A percentile compares a stretch with the other conserved stretches of the same genome.
These are phyloP conservation scores for Guyanaporus albipodus DNA, from an alignment of 768 basidiomycete species.

Conservation along the genomic window DNA sequence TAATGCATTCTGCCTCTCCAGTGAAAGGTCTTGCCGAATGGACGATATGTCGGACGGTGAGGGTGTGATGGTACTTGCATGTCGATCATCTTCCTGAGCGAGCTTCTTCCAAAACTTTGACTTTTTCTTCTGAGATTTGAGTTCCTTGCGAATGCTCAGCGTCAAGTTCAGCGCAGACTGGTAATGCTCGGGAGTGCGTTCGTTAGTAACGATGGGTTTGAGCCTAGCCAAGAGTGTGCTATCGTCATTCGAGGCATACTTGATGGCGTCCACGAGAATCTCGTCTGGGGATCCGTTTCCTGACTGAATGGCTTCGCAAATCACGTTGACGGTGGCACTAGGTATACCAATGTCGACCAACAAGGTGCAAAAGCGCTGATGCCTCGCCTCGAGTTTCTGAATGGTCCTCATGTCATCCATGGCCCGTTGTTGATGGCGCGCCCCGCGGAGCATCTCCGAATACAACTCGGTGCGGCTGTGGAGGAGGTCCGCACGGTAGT, in stretches of 20 bases:
- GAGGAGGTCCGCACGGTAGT: conserved; percentile 28
- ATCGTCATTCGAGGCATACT: conserved; percentile 37
- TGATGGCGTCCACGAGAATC: conserved; percentile 42
- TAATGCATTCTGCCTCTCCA: conserved; percentile 33
- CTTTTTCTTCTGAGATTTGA: conserved; percentile 40
- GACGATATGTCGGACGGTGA: conserved; percentile 32
- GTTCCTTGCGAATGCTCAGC: conserved; percentile 41
- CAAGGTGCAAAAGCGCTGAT: conserved; percentile 22
- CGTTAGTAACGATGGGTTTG: conserved; percentile 32
- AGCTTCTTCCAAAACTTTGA: conserved; percentile 46
- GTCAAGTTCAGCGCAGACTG: conserved; percentile 44
- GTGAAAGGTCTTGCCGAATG: conserved; percentile 22
- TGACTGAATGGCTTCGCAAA: conserved; percentile 20
- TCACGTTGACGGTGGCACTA: conserved; percentile 17
- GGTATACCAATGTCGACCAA: conserved; percentile 29
- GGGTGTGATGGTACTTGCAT: conserved; percentile 24
- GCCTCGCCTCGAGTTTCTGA: conserved; percentile 24
- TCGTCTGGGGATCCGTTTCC: conserved; percentile 37
- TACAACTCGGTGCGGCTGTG: conserved; percentile 27
- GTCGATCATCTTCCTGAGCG: conserved; percentile 31
- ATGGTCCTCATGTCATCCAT: conserved; percentile 24
- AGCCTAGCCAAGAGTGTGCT: conserved; percentile 42
- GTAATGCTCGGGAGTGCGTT: conserved; percentile 41
- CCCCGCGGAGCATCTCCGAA: conserved; percentile 26
- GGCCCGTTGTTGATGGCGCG: conserved; percentile 24